Evolutionary conservation across 176 grass and related monocot genomes (phyloP).

Genomic region (Pharus latifolius): DNA sequence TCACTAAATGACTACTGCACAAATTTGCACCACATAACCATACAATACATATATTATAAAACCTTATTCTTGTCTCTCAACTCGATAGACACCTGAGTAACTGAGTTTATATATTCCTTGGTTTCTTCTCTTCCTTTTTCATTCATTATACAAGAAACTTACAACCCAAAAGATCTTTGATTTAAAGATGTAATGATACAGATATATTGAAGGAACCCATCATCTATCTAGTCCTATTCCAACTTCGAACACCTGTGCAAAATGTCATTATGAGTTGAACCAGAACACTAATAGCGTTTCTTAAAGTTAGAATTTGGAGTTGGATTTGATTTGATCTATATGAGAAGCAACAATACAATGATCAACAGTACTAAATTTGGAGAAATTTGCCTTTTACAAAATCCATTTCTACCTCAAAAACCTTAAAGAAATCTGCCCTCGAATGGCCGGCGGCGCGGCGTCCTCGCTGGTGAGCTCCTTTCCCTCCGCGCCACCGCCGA

Average conservation of each 20-base stretch:
- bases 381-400: no score
- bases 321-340: no score
- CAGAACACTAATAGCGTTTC: not conserved
- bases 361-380: no score
- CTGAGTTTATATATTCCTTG: slow-evolving; percentile 33
- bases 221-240: slow-evolving; percentile 28
- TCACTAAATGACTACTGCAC: not conserved
- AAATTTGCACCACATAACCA: slow-evolving; percentile 45
- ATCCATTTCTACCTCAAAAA: no score
- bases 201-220: no score
- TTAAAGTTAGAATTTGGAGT: not conserved
- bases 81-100: slow-evolving; percentile 50
- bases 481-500: not conserved
- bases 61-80: slow-evolving; percentile 49
- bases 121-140: slow-evolving; percentile 47
- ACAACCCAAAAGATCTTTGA: not conserved
- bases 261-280: not conserved
- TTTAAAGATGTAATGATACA: not conserved
- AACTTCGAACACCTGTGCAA: slow-evolving; percentile 33
- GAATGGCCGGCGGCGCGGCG: not conserved
- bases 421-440: no score
- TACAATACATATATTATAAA: slow-evolving; percentile 46
- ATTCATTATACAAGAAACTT: slow-evolving; percentile 15
- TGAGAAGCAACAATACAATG: no score
- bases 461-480: not conserved